Percentiles rank a stretch among this genome's conserved stretches.
Conservation (phyloP, 2,329 filamentous ascomycete genomes). For the Botryotinia globosa region DNA sequence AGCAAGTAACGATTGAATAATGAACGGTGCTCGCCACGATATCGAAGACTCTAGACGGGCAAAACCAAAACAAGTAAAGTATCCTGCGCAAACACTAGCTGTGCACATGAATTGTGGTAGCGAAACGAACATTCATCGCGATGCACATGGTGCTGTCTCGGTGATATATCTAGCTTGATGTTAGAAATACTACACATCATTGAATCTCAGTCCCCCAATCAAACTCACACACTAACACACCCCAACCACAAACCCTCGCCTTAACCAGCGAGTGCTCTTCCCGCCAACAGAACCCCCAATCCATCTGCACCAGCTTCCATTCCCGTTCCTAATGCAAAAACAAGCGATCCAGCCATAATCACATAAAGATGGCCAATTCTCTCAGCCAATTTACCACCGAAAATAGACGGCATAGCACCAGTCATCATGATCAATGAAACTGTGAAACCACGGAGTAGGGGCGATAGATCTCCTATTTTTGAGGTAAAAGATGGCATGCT, state of each 20-base stretch:
- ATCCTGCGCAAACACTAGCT: slow-evolving; percentile 51
- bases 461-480: slow-evolving; percentile 47
- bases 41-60: slow-evolving; percentile 45
- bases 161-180: not conserved
- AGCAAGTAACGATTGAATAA: slow-evolving; percentile 45
- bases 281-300: slow-evolving; percentile 49
- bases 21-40: slow-evolving; percentile 53
- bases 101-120: slow-evolving; percentile 51
- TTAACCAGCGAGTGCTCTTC: slow-evolving; percentile 42
- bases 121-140: slow-evolving; percentile 49
- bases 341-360: not conserved
- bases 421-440: slow-evolving; percentile 57
- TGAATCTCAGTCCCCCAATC: too few species aligned
- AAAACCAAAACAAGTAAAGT: slow-evolving; percentile 58
- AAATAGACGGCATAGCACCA: slow-evolving; percentile 53
- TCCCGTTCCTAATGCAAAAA: not conserved
- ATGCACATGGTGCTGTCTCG: not conserved
- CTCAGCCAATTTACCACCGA: slow-evolving; percentile 52
- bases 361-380: slow-evolving; percentile 39
- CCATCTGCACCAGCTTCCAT: slow-evolving; percentile 39
- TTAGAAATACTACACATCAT: not conserved
- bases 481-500: slow-evolving; percentile 45
- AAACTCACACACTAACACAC: slow-evolving; percentile 46
- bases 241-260: slow-evolving; percentile 56
- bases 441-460: slow-evolving; percentile 53